Evolutionary conservation across 345 rosid species (phyloP).

Genomic region (Eucalyptus pauciflora): DNA sequence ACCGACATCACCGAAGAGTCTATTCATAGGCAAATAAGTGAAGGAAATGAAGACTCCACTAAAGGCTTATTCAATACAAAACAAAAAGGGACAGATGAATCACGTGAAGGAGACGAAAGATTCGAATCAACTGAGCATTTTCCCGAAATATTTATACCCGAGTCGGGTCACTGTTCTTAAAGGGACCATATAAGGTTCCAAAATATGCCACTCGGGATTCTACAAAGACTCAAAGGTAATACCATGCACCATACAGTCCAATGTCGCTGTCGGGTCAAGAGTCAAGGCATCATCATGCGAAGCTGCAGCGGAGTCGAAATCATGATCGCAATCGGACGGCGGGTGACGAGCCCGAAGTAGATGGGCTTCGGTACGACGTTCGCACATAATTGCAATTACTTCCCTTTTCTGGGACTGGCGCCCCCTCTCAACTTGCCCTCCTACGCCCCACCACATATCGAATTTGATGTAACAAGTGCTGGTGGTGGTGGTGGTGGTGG

Average conservation of each 20-base stretch:
- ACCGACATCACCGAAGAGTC: accelerated
- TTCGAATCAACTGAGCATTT: too few species aligned
- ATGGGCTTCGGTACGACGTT: not conserved
- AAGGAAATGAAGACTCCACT: too few species aligned
- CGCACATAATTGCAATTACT: not conserved
- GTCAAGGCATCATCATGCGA: not conserved
- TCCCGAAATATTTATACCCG: too few species aligned
- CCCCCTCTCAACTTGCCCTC: not conserved
- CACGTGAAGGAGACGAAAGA: too few species aligned
- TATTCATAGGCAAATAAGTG: too few species aligned
- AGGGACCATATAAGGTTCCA: not conserved
- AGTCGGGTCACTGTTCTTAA: not conserved
- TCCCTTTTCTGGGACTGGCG: not conserved
- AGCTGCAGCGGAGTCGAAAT: not conserved
- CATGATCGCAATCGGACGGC: not conserved
- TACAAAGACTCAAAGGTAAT: not conserved
- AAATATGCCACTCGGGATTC: not conserved
- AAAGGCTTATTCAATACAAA: too few species aligned
- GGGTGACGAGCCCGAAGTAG: not conserved
- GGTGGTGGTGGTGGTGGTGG: not conserved
- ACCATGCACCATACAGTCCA: not conserved
- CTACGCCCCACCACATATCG: not conserved
- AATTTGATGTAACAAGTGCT: not conserved
- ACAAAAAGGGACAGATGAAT: too few species aligned
- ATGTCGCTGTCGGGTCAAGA: not conserved